Evolutionary conservation across 148 eudicot genomes (phyloP), one percentile per base, ranked within the genome.

Genomic region (Pouteria glomerata): DNA sequence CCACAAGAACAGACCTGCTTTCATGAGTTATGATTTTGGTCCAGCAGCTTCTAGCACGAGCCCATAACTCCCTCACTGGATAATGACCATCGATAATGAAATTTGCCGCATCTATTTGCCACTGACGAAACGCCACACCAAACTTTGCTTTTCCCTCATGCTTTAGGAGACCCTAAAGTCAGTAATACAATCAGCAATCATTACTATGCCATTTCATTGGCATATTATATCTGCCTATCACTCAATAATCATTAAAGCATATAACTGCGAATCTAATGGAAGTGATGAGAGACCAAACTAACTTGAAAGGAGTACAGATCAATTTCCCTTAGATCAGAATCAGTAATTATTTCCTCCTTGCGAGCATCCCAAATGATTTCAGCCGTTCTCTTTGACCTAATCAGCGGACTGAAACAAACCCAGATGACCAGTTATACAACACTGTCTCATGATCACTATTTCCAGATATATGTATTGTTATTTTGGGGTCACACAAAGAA

Each of bases 321-420:
- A 45, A 95, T 91, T 81, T 95, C 98, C 66, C 98, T 85, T 69
- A 95, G 77, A 66, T 91, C 91, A 15, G 39, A 69, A 12, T 95
- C 96, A 0, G 96, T 86, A 74, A 91, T 70, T 59, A 89, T 89
- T 39, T 87, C 90, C 76, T 80, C 93, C 74, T 82, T 71, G 63
- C 98, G 93, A 63, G 70, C 73, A 82, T 74, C 82, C 97, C 98
- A 95, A 64, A 95, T 95, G 53, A 95, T 87, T 67, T 95, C 98
- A 76, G 98, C 97, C 8, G 97, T 95, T 81, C 91, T 82, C 81
- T 87, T 91, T 73, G 97, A 92, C 73, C 98, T 86, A 52, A 33
- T 77, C 69, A 95, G 81, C 41, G 97, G 98, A 72, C 97, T 95
- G 89, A 64, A 82, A 73, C 63, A 73, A 70, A 7, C 24, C 68